These are phyloP conservation scores for Atalantia buxifolia DNA, from an alignment of 345 rosid genomes.

Conservation along the genomic window DNA sequence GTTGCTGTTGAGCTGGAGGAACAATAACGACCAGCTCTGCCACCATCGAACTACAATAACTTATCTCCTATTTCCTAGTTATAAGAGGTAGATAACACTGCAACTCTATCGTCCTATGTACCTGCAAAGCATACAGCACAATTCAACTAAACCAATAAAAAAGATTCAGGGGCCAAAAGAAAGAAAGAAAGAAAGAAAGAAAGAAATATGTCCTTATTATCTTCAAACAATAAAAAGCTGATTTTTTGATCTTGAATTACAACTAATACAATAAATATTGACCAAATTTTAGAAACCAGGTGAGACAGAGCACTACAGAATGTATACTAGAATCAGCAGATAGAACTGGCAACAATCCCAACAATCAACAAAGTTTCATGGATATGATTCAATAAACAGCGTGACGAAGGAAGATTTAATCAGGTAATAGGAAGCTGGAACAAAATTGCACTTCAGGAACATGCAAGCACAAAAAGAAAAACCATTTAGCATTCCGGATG, in stretches of 20 bases:
- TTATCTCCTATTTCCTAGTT: conserved; percentile 14
- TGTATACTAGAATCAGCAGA: background rate
- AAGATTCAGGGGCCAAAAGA: background rate
- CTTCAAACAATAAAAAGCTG: background rate
- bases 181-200: background rate
- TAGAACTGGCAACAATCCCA: background rate
- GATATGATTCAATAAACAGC: background rate
- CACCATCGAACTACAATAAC: conserved; percentile 12
- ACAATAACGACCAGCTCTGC: conserved; percentile 23
- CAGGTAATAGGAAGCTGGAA: background rate
- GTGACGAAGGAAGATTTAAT: background rate
- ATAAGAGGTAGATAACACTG: conserved; percentile 21
- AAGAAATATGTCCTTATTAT: background rate
- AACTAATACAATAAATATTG: background rate
- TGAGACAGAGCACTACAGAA: background rate
- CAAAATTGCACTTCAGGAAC: background rate
- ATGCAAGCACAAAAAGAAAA: background rate
- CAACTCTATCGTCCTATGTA: conserved; percentile 23
- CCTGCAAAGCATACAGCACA: conserved; percentile 23
- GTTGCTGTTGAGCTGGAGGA: conserved; percentile 20
- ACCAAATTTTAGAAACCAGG: background rate
- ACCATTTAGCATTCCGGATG: background rate
- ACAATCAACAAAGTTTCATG: background rate
- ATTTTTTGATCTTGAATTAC: background rate
- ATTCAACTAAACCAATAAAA: background rate